phyloP scores from a whole-genome alignment of 1,139 yeast genomes.

The Blastobotrys capitulatus region DNA sequence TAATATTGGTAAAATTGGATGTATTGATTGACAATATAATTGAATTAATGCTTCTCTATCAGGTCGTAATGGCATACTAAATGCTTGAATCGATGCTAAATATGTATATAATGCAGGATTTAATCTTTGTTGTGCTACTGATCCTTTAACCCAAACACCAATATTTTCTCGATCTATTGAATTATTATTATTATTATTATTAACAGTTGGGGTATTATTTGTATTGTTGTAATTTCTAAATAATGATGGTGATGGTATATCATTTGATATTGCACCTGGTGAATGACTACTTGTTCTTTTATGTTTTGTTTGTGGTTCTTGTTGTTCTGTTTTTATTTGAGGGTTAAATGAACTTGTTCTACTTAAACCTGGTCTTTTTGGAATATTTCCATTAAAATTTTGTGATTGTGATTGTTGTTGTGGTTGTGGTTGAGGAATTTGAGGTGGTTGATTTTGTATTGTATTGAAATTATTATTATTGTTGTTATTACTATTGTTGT shows the following conservation, averaged over 20 bases:
- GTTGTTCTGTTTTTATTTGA: not conserved
- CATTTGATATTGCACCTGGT: slow-evolving; percentile 9
- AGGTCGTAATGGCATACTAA: slow-evolving; percentile 33
- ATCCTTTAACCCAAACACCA: slow-evolving; percentile 36
- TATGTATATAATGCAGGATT: slow-evolving; percentile 33
- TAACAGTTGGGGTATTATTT: not conserved
- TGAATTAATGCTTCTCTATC: slow-evolving; percentile 34
- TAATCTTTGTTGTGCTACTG: slow-evolving; percentile 25
- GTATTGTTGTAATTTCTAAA: not conserved
- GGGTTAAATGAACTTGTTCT: slow-evolving; percentile 17
- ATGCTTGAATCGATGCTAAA: slow-evolving; percentile 37
- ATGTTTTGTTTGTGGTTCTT: slow-evolving; percentile 9
- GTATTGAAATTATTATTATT: not conserved
- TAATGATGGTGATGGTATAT: slow-evolving; percentile 6
- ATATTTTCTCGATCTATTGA: slow-evolving; percentile 25
- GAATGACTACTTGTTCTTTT: slow-evolving; percentile 20
- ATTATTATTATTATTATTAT: not conserved
- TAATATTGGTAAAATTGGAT: slow-evolving; percentile 37
- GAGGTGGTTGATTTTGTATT: not conserved
- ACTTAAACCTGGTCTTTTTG: not conserved
- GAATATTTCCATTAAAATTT: not conserved
- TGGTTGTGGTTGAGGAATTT: not conserved
- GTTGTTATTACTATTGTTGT: not conserved
- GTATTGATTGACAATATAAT: slow-evolving; percentile 36
- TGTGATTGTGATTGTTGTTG: not conserved